Conservation (phyloP, 805 yeast species). For the Tetrapisispora namnaoensis region DNA sequence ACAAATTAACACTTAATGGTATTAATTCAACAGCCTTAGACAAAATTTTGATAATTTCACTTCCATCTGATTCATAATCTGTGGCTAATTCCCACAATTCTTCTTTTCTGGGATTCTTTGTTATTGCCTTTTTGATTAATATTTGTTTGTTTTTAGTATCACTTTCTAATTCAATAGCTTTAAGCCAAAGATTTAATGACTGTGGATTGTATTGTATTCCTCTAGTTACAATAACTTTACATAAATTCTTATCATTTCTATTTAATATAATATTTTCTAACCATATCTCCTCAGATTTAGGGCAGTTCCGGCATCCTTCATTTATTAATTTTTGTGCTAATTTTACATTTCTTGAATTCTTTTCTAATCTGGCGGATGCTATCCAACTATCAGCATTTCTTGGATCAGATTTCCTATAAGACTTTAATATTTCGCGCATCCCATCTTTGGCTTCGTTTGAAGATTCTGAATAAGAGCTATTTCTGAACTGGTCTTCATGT, state of each 20-base stretch:
- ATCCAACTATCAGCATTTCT: constrained; percentile 73
- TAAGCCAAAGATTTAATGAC: constrained; percentile 62
- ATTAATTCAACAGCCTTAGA: constrained; percentile 58
- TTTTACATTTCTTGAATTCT: constrained; percentile 43
- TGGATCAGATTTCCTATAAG: constrained; percentile 66
- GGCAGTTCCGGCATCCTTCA: constrained; percentile 68
- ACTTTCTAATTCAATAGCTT: constrained; percentile 56
- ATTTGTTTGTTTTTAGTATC: constrained; percentile 44
- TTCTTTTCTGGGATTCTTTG: constrained; percentile 45
- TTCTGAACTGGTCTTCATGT: background rate
- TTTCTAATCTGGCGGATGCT: constrained; percentile 73
- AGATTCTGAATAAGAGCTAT: background rate
- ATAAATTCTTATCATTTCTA: constrained; percentile 31
- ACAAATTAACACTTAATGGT: constrained; percentile 53
- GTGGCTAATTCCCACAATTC: constrained; percentile 63
- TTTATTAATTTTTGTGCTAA: constrained; percentile 52
- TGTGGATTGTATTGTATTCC: constrained; percentile 50
- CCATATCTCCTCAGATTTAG: constrained; percentile 69
- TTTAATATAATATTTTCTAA: constrained; percentile 64
- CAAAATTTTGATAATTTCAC: constrained; percentile 44
- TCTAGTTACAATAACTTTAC: constrained; percentile 52
- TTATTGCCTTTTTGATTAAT: constrained; percentile 63
- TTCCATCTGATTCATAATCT: constrained; percentile 44
- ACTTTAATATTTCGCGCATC: constrained; percentile 51
- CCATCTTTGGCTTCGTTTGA: constrained; percentile 28